Evolutionary conservation across 2,329 filamentous ascomycete genomes (phyloP).

Genomic region (Beauveria sp.): DNA sequence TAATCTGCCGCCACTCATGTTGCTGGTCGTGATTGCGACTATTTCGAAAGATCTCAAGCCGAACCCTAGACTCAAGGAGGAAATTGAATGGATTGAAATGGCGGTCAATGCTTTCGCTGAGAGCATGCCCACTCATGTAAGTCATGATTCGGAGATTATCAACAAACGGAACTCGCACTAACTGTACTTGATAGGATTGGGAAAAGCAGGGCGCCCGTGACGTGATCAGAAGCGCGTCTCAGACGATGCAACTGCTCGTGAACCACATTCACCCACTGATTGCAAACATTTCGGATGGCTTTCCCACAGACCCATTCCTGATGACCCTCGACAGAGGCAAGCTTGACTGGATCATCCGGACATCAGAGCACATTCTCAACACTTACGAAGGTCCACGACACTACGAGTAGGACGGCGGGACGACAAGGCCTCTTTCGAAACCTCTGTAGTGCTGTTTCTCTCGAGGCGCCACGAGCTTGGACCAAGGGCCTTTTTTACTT

Average conservation of each 20-base stretch:
- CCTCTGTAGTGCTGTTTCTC: neutral
- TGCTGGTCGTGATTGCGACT: constrained; percentile 57
- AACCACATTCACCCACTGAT: constrained; percentile 27
- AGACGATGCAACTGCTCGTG: constrained; percentile 32
- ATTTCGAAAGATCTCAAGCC: constrained; percentile 51
- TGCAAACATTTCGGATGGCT: constrained; percentile 26
- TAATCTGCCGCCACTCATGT: constrained; percentile 51
- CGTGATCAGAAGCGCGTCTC: constrained; percentile 30
- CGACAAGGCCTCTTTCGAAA: too few species aligned
- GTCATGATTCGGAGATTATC: constrained; percentile 20
- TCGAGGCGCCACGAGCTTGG: neutral
- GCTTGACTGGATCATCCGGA: constrained; percentile 31
- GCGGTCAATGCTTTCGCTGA: constrained; percentile 47
- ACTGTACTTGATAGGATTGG: constrained; percentile 24
- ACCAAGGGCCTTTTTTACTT: neutral
- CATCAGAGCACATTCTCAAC: constrained; percentile 28
- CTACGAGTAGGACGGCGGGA: constrained; percentile 20
- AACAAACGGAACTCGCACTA: neutral
- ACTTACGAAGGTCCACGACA: constrained; percentile 21
- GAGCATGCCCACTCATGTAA: constrained; percentile 42
- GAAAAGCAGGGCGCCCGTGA: constrained; percentile 28
- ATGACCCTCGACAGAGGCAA: constrained; percentile 29
- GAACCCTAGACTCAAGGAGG: constrained; percentile 44
- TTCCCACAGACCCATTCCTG: constrained; percentile 32
- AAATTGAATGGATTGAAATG: constrained; percentile 53